Evolutionary conservation across 139 green algal species (phyloP).

Genomic region (Chlorokybus atmophyticus): DNA sequence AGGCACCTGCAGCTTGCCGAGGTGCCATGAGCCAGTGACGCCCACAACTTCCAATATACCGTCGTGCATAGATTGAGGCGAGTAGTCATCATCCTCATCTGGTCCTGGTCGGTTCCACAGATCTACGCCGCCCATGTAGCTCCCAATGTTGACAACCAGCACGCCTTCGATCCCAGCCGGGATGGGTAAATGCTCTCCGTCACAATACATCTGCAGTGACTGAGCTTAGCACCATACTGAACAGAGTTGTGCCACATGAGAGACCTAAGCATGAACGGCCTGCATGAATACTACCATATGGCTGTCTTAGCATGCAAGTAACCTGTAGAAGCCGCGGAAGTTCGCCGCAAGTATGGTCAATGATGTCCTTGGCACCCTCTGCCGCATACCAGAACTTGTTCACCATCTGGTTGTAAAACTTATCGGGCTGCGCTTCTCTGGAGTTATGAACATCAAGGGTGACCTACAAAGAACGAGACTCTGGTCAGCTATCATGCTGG

Average conservation of each 20-base stretch:
- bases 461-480: too few relatives aligned
- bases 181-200: not conserved
- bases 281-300: too few relatives aligned
- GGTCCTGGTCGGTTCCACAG: slow-evolving; percentile 28
- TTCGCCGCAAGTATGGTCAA: slow-evolving; percentile 38
- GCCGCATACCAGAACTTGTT: slow-evolving; percentile 66
- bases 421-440: slow-evolving; percentile 37
- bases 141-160: slow-evolving; percentile 26
- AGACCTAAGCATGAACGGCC: too few relatives aligned
- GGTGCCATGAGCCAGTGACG: slow-evolving; percentile 53
- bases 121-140: slow-evolving; percentile 29
- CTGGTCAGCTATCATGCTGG: too few relatives aligned
- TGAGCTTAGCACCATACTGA: too few relatives aligned
- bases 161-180: slow-evolving; percentile 1
- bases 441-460: slow-evolving; percentile 59
- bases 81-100: too few relatives aligned
- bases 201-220: not conserved
- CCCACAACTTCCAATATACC: slow-evolving; percentile 48
- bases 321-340: slow-evolving; percentile 44
- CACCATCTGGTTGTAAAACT: slow-evolving; percentile 30
- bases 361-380: slow-evolving; percentile 53
- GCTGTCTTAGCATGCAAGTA: too few relatives aligned
- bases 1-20: slow-evolving; percentile 61
- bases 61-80: too few relatives aligned
- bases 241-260: too few relatives aligned